phyloP scores from a whole-genome alignment of 768 basidiomycete genomes.

The Lactarius psammicola region DNA sequence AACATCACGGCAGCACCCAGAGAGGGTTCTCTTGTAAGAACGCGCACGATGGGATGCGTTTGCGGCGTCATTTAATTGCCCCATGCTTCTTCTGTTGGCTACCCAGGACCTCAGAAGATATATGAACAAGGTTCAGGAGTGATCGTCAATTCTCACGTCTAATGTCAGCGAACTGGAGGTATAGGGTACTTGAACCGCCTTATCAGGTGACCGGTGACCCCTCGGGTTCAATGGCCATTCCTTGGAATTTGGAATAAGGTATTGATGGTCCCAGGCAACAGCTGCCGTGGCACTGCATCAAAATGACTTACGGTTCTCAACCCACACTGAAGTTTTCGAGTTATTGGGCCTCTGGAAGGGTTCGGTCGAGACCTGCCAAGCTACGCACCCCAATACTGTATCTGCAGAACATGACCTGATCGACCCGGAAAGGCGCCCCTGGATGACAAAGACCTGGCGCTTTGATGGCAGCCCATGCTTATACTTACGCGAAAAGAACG shows the following conservation, averaged over 20 bases:
- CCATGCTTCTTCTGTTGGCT: neutral
- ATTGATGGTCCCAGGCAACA: neutral
- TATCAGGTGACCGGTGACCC: neutral
- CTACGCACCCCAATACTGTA: neutral
- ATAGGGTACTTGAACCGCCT: neutral
- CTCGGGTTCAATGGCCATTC: neutral
- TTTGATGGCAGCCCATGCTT: neutral
- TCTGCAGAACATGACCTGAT: neutral
- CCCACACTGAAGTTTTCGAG: neutral
- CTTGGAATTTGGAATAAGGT: neutral
- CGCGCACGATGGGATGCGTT: neutral
- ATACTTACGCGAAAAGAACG: constrained; percentile 9
- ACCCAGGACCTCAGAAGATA: neutral
- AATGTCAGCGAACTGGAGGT: neutral
- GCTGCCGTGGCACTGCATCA: neutral
- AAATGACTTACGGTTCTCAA: neutral
- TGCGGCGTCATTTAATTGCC: neutral
- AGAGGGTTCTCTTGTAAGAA: neutral
- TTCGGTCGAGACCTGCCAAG: neutral
- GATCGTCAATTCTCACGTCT: neutral
- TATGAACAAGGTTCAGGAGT: neutral
- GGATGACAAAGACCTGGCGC: neutral
- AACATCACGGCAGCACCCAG: neutral
- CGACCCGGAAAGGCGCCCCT: neutral
- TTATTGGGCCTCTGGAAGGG: neutral